These are phyloP conservation scores for Fraxinus anomala DNA, from an alignment of 257 asterid genomes.

Conservation along the genomic window DNA sequence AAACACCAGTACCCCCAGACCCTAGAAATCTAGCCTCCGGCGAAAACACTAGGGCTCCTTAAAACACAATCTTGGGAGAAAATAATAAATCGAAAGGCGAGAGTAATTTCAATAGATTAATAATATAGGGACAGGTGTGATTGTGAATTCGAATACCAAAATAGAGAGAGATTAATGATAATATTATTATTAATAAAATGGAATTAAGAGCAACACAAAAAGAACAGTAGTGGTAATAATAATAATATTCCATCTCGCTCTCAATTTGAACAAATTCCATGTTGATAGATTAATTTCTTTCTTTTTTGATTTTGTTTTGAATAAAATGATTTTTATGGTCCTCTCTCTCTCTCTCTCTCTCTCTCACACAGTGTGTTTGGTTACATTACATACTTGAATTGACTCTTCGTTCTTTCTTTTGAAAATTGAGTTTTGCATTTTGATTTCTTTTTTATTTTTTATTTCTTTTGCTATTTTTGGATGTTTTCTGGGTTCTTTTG, in stretches of 20 bases:
- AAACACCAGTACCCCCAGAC: constrained; percentile 45
- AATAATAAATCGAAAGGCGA: constrained; percentile 37
- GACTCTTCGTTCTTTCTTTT: background rate
- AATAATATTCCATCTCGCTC: constrained; percentile 41
- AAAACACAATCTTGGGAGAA: constrained; percentile 35
- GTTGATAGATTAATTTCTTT: constrained; percentile 14
- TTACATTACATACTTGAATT: too few relatives aligned
- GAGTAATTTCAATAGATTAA: constrained; percentile 33
- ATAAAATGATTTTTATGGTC: background rate
- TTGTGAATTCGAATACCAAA: constrained; percentile 42
- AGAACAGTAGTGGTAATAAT: constrained; percentile 32
- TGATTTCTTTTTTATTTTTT: background rate
- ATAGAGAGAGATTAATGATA: constrained; percentile 20
- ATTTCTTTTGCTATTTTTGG: constrained; percentile 4
- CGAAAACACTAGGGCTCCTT: constrained; percentile 40
- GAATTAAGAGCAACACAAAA: constrained; percentile 48
- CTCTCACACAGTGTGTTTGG: too few relatives aligned
- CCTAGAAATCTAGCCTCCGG: constrained; percentile 41
- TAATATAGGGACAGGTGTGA: constrained; percentile 49
- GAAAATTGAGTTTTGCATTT: background rate
- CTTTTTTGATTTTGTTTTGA: constrained; percentile 20
- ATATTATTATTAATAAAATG: constrained; percentile 32
- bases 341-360: too few relatives aligned
- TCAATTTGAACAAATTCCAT: constrained; percentile 48
- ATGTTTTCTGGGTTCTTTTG: constrained; percentile 43